Conservation (phyloP, 2,329 filamentous ascomycete species). For the Lasiodiplodia citricola region DNA sequence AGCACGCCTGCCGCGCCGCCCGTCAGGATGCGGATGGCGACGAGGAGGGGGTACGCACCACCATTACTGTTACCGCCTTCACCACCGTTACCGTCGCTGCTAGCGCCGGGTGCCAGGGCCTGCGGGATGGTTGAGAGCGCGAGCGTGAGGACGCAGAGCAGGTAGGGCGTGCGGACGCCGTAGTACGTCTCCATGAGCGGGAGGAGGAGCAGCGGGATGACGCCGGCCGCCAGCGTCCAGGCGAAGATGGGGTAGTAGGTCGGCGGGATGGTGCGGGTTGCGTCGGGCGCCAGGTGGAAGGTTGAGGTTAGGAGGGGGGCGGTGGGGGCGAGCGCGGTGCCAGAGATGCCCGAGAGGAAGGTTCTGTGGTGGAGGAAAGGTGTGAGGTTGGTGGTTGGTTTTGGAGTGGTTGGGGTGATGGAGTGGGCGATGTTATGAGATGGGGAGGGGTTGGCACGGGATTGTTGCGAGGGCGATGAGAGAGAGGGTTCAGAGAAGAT, state of each 20-base stretch:
- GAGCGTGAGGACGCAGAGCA: conserved; percentile 39
- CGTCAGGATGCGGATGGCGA: conserved; percentile 51
- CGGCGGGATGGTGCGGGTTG: conserved; percentile 39
- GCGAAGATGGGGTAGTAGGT: conserved; percentile 44
- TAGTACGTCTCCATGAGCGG: conserved; percentile 46
- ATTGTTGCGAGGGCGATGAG: not conserved
- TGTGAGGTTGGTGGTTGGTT: not conserved
- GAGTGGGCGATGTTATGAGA: not conserved
- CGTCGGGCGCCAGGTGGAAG: conserved; percentile 27
- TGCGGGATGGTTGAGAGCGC: conserved; percentile 51
- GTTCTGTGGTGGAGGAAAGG: conserved; percentile 29
- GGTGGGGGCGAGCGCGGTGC: conserved; percentile 44
- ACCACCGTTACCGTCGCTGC: too few species aligned
- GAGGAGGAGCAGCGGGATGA: conserved; percentile 43
- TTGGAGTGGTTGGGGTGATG: not conserved
- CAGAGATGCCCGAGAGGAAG: conserved; percentile 44
- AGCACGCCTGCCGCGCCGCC: conserved; percentile 51
- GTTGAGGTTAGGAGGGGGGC: conserved; percentile 33
- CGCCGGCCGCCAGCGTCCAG: conserved; percentile 44
- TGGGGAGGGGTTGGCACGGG: not conserved
- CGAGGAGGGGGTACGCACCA: conserved; percentile 52
- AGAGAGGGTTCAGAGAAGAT: not conserved
- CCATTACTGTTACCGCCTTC: too few species aligned
- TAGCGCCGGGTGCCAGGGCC: conserved; percentile 41
- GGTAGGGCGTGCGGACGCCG: conserved; percentile 35